These are phyloP conservation scores for Trichoderma sp. DNA, from an alignment of 2,329 filamentous ascomycete genomes.

Conservation along the genomic window DNA sequence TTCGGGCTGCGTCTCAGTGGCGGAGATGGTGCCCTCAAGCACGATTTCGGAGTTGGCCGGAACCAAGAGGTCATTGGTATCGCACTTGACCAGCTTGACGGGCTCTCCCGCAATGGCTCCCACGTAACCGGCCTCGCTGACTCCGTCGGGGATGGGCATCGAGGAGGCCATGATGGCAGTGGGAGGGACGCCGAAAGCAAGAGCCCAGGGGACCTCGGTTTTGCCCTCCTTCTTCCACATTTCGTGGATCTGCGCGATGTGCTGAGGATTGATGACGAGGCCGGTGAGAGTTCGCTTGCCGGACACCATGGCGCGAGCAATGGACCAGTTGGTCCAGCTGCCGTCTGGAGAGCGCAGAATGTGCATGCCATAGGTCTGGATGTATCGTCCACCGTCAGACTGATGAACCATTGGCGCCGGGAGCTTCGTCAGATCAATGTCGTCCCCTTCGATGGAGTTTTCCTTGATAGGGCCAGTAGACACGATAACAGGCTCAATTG, in stretches of 20 bases:
- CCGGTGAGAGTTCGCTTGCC: slow-evolving; percentile 41
- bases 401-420: neutral
- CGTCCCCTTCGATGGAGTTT: neutral
- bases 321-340: slow-evolving; percentile 35
- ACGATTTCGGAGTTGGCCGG: slow-evolving; percentile 51
- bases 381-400: neutral
- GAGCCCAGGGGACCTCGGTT: slow-evolving; percentile 44
- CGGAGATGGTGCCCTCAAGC: slow-evolving; percentile 46
- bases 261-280: slow-evolving; percentile 44
- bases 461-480: neutral
- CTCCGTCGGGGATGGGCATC: slow-evolving; percentile 48
- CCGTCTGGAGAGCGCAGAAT: neutral
- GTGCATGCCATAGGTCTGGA: neutral
- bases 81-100: slow-evolving; percentile 49
- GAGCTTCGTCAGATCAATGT: neutral
- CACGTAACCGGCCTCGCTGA: slow-evolving; percentile 48
- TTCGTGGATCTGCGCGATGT: slow-evolving; percentile 45
- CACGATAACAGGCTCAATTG: neutral
- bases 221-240: slow-evolving; percentile 44
- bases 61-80: slow-evolving; percentile 47
- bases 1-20: slow-evolving; percentile 41
- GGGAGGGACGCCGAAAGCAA: slow-evolving; percentile 48
- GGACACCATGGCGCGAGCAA: slow-evolving; percentile 45
- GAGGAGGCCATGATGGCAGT: slow-evolving; percentile 46
- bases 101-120: slow-evolving; percentile 44